Percentiles rank a stretch among this genome's conserved stretches.
Evolutionary conservation across 1,284 basidiomycete genomes (phyloP).

Genomic region (Leccinum pallidistipes): DNA sequence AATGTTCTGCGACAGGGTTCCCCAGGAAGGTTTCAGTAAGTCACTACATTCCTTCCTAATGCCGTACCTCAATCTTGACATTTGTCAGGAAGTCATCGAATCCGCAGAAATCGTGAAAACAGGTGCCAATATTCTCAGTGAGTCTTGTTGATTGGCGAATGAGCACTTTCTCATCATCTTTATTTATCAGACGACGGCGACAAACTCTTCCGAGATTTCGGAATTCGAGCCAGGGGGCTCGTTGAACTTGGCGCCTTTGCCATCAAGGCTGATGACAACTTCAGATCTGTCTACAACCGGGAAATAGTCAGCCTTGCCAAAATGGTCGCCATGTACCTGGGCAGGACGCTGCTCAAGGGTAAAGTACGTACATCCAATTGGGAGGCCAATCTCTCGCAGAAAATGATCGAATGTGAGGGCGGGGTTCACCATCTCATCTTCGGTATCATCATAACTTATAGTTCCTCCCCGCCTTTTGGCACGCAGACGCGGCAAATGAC

Average conservation of each 20-base stretch:
- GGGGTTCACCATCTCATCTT: neutral
- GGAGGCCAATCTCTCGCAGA: conserved; percentile 45
- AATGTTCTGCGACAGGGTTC: conserved; percentile 32
- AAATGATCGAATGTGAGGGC: conserved; percentile 50
- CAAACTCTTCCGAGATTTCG: conserved; percentile 61
- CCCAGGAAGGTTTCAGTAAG: conserved; percentile 44
- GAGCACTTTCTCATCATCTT: neutral
- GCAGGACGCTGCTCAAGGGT: conserved; percentile 50
- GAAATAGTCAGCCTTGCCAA: conserved; percentile 53
- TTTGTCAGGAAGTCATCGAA: conserved; percentile 48
- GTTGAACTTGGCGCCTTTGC: conserved; percentile 59
- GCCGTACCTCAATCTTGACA: neutral
- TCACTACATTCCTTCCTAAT: neutral
- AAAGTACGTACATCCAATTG: conserved; percentile 56
- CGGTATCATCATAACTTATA: neutral
- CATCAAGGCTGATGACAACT: conserved; percentile 45
- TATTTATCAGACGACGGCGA: conserved; percentile 52
- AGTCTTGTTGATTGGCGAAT: conserved; percentile 19
- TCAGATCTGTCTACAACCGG: conserved; percentile 39
- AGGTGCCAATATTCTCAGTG: conserved; percentile 63
- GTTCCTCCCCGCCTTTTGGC: neutral
- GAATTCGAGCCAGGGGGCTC: conserved; percentile 49
- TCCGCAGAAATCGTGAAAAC: conserved; percentile 47
- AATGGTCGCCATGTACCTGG: conserved; percentile 53
- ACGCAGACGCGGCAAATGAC: conserved; percentile 60